Percentiles rank a stretch among this genome's conserved stretches.
Evolutionary conservation across 139 green algal genomes (phyloP).

Genomic region (Tetradesmus obliquus): DNA sequence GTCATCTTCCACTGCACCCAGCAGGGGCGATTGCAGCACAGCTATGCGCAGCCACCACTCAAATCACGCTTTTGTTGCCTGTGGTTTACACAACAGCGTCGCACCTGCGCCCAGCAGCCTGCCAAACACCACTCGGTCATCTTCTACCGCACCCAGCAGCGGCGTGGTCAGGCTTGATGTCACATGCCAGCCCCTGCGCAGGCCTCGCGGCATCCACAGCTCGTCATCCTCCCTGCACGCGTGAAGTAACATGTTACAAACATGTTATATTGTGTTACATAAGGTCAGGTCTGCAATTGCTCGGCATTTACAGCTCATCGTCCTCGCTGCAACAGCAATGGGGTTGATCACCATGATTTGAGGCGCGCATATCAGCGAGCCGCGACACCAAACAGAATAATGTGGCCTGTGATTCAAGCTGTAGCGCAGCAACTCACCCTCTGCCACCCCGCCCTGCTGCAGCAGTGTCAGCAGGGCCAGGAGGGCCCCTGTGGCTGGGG

Average conservation of each 20-base stretch:
- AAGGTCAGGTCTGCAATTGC: neutral
- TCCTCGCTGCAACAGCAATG: neutral
- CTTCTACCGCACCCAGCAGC: neutral
- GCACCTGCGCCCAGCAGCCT: neutral
- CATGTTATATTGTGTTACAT: neutral
- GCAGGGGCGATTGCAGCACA: too few species aligned
- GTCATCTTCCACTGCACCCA: neutral
- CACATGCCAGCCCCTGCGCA: neutral
- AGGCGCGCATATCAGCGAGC: neutral
- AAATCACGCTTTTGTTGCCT: too few species aligned
- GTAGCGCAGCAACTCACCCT: neutral
- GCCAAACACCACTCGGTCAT: neutral
- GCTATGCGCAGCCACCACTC: too few species aligned
- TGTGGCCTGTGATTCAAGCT: neutral
- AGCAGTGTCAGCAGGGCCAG: neutral
- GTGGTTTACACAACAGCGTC: too few species aligned
- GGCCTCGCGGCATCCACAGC: neutral
- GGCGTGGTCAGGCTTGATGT: neutral
- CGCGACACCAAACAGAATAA: neutral
- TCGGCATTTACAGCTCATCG: neutral
- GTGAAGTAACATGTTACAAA: neutral
- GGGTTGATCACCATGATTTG: neutral
- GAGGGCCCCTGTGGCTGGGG: neutral
- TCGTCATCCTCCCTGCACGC: neutral
- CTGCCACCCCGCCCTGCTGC: neutral